These are phyloP conservation scores for Furcasterigmium sp. DNA, from an alignment of 2,329 filamentous ascomycete species.

Conservation along the genomic window DNA sequence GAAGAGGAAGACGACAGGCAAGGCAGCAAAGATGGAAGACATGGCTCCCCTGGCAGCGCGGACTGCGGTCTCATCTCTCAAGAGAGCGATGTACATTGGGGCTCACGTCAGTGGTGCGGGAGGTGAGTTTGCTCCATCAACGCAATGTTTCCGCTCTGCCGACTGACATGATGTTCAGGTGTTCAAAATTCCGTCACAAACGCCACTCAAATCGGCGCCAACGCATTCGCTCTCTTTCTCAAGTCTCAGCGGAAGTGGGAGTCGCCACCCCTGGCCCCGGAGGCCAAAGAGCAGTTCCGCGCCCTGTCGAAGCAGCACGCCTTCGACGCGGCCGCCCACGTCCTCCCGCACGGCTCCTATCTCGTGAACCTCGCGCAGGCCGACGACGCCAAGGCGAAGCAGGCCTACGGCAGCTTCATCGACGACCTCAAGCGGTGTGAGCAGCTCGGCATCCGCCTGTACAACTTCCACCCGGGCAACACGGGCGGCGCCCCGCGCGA, in stretches of 20 bases:
- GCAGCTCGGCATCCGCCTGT: slow-evolving; percentile 78
- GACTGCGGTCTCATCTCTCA: slow-evolving; percentile 58
- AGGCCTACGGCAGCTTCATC: slow-evolving; percentile 80
- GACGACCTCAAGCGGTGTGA: slow-evolving; percentile 87
- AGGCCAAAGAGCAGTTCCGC: slow-evolving; percentile 65
- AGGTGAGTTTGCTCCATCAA: slow-evolving; percentile 43
- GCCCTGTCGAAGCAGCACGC: slow-evolving; percentile 60
- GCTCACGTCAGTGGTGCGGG: slow-evolving; percentile 89
- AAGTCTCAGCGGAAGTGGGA: slow-evolving; percentile 96
- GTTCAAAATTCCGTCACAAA: slow-evolving; percentile 86
- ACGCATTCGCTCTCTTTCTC: slow-evolving; percentile 90
- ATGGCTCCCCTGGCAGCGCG: slow-evolving; percentile 62
- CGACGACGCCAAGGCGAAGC: slow-evolving; percentile 71
- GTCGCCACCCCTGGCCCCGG: slow-evolving; percentile 68
- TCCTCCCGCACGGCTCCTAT: slow-evolving; percentile 92
- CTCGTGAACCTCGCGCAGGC: slow-evolving; percentile 91
- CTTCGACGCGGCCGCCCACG: slow-evolving; percentile 67
- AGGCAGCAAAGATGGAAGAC: slow-evolving; percentile 31
- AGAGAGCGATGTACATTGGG: slow-evolving; percentile 73
- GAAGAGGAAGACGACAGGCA: slow-evolving; percentile 34
- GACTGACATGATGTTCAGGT: slow-evolving; percentile 41
- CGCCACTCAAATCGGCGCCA: slow-evolving; percentile 75
- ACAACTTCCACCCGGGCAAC: slow-evolving; percentile 96
- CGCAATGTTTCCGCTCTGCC: not conserved
- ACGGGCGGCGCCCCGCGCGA: slow-evolving; percentile 62